Base-by-base conservation (phyloP, 2,329 filamentous ascomycete genomes). In the Fusarium drepaniforme region DNA sequence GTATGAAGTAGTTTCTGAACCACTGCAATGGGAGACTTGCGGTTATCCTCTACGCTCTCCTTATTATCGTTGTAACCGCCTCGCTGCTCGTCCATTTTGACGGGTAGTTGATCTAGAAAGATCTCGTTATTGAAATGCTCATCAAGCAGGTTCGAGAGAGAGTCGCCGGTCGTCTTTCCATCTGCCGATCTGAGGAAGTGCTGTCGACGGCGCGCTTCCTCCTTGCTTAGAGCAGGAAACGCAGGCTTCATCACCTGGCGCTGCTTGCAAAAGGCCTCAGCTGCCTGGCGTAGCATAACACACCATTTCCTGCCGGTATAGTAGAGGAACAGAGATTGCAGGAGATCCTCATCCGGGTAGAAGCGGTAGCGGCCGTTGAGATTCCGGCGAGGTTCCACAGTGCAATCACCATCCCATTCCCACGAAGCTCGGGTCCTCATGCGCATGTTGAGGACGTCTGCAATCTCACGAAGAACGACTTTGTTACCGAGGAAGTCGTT, bases 341-440 rank as follows among this genome's bases (percentile, higher is more conserved):
- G 53, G 8, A 57, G 28, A 4, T 57, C 53, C 21, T 57, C 53
- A 15, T 57, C 53, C 2, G 53, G 33, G n/a, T 21, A 57, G 53
- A 57, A 57, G 30, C 53, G 53, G 21, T 33, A 57, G 30, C 53
- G 53, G 53, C 53, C 53, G 53, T 57, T 57, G 53, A 57, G 53
- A n/a, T 57, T 11, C 13, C 53, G 53, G 18, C 30, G 28, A 9
- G 28, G 53, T 13, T 57, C 53, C 2, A 57, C 30, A 8, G 21
- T n/a, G n/a, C 53, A 57, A 35, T 57, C 53, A 5, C 8, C 18
- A 35, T 57, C 53, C 53, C 53, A 57, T 15, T 21, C 12, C 53
- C 53, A 57, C 4, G 30, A 23, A n/a, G 8, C 53, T 13, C 53
- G 53, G 18, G 33, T 57, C 28, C 53, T 18, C 53, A 57, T 57